Conservation (phyloP, 2,329 filamentous ascomycete genomes). For the Pleurostoma richardsiae region DNA sequence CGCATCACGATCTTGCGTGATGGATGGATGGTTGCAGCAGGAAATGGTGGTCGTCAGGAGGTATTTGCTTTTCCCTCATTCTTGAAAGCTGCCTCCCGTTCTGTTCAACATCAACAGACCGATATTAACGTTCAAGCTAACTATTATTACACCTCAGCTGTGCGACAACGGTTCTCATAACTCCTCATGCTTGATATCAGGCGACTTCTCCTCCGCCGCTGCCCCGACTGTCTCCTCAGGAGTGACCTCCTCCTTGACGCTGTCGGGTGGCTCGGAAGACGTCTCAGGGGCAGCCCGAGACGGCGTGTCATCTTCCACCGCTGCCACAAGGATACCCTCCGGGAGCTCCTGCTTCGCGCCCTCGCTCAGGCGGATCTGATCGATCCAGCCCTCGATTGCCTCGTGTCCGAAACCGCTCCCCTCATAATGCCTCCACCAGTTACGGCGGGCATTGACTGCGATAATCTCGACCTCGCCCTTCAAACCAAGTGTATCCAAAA, state of each 20-base stretch:
- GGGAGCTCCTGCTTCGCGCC: conserved; percentile 73
- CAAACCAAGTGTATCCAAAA: conserved; percentile 62
- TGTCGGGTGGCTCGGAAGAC: conserved; percentile 23
- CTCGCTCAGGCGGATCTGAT: conserved; percentile 86
- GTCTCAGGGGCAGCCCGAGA: conserved; percentile 36
- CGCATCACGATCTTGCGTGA: too few relatives aligned
- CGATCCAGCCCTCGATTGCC: conserved; percentile 79
- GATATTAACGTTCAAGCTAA: too few relatives aligned
- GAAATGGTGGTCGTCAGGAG: too few relatives aligned
- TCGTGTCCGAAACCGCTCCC: conserved; percentile 50
- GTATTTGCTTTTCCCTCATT: too few relatives aligned
- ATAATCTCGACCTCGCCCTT: conserved; percentile 62
- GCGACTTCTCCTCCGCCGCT: neutral
- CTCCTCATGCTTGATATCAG: conserved; percentile 37
- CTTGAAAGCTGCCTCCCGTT: too few relatives aligned
- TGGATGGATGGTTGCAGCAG: too few relatives aligned
- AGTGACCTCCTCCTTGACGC: conserved; percentile 15
- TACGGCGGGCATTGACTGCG: conserved; percentile 77
- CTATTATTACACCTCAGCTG: too few relatives aligned
- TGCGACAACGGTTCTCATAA: conserved; percentile 26
- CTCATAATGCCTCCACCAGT: conserved; percentile 78
- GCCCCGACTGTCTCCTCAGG: conserved; percentile 9
- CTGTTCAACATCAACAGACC: too few relatives aligned
- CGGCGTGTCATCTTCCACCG: conserved; percentile 30
- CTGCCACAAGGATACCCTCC: conserved; percentile 43